Evolutionary conservation across 768 basidiomycete species (phyloP), one percentile per base, ranked within the genome.

Genomic region (Thelephora ganbajun): DNA sequence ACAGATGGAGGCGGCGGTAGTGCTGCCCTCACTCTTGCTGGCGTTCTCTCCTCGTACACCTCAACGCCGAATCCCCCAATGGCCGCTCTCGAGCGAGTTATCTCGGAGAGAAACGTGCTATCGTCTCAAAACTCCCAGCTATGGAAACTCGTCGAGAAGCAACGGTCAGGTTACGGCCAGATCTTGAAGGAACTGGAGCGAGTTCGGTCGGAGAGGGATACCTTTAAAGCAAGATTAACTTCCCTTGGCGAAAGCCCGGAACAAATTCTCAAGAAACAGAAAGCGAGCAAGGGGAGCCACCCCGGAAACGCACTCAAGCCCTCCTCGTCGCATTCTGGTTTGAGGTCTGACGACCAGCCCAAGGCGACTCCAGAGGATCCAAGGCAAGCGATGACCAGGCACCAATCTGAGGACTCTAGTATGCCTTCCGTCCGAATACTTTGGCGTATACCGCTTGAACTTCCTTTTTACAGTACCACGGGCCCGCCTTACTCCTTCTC

Each of bases 121-220:
- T 76, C 83, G 11, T 64, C 77, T 3, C 91, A 94, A 68, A 94
- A 94, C 61, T 67, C 80, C 13, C 89, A 93, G 65, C 77, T 94
- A 18, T 94, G 92, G 92, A 93, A 92, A 63, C 74, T 93, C 52
- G 82, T 94, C 59, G 89, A 93, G 71, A 93, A 91, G 61, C 88
- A 92, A 62, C 76, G 88, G 48, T 63, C 76, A 18, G 85, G 80
- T n/a, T 86, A 86, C 59, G 77, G 74, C 50, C 79, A 83, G 48
- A 76, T 88, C 48, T 68, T 83, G 61, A 86, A 86, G 65, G 89
- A 94, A 56, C 71, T 89, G 39, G 90, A 93, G 54, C 77, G 91
- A 47, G 74, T 94, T 45, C 72, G 91, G 12, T 68, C 68, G 11
- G 91, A 94, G 60, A 75, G 91, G 14, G 90, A 92, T 57, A 60